Percentiles rank a stretch among this genome's conserved stretches.
phyloP scores from a whole-genome alignment of 495 filamentous ascomycete species.

The Entonaema liquescens region DNA sequence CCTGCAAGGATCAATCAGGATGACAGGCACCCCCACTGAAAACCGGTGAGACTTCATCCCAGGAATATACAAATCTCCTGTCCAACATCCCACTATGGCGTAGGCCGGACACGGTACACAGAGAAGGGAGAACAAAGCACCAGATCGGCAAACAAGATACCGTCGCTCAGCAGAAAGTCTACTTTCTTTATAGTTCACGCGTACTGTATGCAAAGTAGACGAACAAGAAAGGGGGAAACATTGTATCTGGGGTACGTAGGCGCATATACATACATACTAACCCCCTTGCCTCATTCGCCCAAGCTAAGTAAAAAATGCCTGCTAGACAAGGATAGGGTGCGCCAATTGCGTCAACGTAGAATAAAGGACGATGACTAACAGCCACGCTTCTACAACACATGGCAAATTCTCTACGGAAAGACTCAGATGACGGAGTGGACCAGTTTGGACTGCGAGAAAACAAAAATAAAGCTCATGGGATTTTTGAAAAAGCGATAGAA shows the following conservation, averaged over 20 bases:
- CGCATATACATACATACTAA: neutral
- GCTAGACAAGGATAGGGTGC: slow-evolving; percentile 15
- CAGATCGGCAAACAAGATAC: neutral
- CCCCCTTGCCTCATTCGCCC: slow-evolving; percentile 16
- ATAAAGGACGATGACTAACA: slow-evolving; percentile 23
- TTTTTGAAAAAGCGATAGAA: slow-evolving; percentile 8
- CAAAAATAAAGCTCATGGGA: slow-evolving; percentile 8
- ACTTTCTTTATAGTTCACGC: slow-evolving; percentile 2
- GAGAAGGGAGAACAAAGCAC: neutral
- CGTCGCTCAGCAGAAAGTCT: neutral
- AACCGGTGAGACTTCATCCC: slow-evolving; percentile 6
- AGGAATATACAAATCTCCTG: neutral
- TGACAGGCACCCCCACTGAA: slow-evolving; percentile 1
- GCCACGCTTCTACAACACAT: slow-evolving; percentile 1
- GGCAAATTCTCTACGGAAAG: neutral
- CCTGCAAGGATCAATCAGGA: slow-evolving; percentile 20
- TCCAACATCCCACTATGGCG: neutral
- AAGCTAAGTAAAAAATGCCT: slow-evolving; percentile 21
- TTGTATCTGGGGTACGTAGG: neutral
- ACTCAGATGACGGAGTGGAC: neutral
- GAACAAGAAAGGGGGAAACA: neutral
- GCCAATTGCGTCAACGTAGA: slow-evolving; percentile 15
- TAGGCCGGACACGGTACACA: neutral
- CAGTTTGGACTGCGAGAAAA: too few species aligned
- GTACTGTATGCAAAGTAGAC: neutral